Conservation (phyloP, 192 early-diverging fungal species). For the Linnemannia hyalina region DNA sequence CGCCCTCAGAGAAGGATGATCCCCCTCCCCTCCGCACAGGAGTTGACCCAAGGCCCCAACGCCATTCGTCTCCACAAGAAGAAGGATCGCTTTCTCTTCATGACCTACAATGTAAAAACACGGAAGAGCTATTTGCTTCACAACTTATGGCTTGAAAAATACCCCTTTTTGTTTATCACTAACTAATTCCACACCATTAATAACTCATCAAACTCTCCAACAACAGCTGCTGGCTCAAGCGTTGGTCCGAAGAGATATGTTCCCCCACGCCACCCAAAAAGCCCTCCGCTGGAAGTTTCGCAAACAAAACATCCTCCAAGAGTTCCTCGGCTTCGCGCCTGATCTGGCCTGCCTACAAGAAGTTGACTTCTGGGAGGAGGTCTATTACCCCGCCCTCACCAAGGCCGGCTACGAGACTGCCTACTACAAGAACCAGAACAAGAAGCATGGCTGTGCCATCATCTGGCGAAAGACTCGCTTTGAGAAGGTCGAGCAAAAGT, state of each 20-base stretch:
- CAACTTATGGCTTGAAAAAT: background rate
- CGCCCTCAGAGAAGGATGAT: conserved; percentile 48
- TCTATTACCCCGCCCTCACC: conserved; percentile 34
- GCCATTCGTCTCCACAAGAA: conserved; percentile 47
- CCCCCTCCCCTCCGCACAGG: conserved; percentile 25
- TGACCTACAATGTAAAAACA: conserved; percentile 67
- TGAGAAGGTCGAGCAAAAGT: conserved; percentile 39
- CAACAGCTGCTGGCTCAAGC: conserved; percentile 65
- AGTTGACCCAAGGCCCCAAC: conserved; percentile 10
- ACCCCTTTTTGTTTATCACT: background rate
- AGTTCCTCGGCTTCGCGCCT: conserved; percentile 59
- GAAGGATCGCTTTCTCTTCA: conserved; percentile 60
- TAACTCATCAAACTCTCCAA: background rate
- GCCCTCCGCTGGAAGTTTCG: conserved; percentile 68
- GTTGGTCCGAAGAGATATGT: conserved; percentile 65
- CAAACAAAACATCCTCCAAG: conserved; percentile 58
- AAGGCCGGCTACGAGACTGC: conserved; percentile 50
- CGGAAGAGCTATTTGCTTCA: background rate
- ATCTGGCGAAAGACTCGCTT: conserved; percentile 48
- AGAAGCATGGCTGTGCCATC: conserved; percentile 56
- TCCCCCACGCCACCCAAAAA: conserved; percentile 66
- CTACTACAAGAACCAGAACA: conserved; percentile 43
- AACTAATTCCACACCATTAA: too few relatives aligned
- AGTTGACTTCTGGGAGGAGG: conserved; percentile 59
- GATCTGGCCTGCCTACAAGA: conserved; percentile 74